Evolutionary conservation across 257 asterid species (phyloP).

Genomic region (Craterostigma plantagineum): DNA sequence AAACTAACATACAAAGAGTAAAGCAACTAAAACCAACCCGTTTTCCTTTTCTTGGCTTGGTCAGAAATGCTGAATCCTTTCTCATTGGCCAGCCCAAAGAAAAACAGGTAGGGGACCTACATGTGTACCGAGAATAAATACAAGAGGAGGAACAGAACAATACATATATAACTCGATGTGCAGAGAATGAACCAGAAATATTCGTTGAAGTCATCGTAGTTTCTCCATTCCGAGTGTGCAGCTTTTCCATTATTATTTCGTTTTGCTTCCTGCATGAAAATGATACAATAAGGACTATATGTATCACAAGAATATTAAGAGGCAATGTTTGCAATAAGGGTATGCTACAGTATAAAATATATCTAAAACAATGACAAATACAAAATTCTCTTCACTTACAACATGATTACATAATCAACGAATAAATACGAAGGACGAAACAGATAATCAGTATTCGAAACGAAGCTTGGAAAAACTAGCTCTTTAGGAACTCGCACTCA

Average conservation of each 20-base stretch:
- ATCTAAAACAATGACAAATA: neutral
- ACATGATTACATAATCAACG: too few relatives aligned
- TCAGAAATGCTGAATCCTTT: constrained; percentile 42
- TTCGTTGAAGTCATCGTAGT: constrained; percentile 92
- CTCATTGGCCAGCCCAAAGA: constrained; percentile 81
- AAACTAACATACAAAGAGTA: constrained; percentile 1
- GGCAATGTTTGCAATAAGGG: too few relatives aligned
- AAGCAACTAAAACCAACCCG: constrained; percentile 44
- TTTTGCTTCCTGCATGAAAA: constrained; percentile 50
- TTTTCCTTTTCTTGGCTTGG: constrained; percentile 47
- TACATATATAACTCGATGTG: neutral
- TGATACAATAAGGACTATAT: too few relatives aligned
- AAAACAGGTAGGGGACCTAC: constrained; percentile 91
- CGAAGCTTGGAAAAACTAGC: too few relatives aligned
- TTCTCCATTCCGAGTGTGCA: constrained; percentile 91
- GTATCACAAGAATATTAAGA: too few relatives aligned
- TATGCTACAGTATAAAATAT: too few relatives aligned
- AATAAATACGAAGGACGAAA: too few relatives aligned
- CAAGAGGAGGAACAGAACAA: neutral
- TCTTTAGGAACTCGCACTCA: too few relatives aligned
- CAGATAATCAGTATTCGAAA: too few relatives aligned
- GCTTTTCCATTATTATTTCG: constrained; percentile 72
- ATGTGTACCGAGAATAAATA: constrained; percentile 7
- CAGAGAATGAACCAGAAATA: constrained; percentile 58
- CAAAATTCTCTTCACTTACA: too few relatives aligned